Evolutionary conservation across 768 basidiomycete species (phyloP), one percentile per base, ranked within the genome.

Genomic region (Tremella mesenterica): DNA sequence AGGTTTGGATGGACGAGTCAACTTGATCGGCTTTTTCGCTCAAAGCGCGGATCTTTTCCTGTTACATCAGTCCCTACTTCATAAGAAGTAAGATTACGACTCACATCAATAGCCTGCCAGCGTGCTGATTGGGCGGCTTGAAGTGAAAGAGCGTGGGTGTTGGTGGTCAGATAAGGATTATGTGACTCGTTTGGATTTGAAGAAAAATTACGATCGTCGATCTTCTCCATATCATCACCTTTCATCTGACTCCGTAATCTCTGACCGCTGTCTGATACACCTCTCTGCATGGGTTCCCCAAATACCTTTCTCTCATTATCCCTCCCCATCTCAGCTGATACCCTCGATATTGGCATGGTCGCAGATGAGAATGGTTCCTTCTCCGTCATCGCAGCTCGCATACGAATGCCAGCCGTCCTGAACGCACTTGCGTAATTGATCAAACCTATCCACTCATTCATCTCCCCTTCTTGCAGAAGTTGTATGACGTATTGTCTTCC

Each of bases 401-500:
- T 89, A 41, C 81, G 79, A 31, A 96, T 77, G 9, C 85, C 85
- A 14, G 83, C 79, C 1, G 88, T 83, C 74, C 85, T 90, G 81
- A 95, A 97, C 4, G 88, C 78, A 54, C 88, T 85, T 2, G 90
- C 90, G 68, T 95, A 97, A 74, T 99, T 99, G 67, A 97, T 89
- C 28, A 79, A 78, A 13, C 85, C 79, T 57, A 97, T 83, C 95
- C 95, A 99, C 58, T 84, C 81, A 62, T 91, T 85, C 76, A 88
- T 79, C 53, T 91, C 87, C 39, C 75, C 71, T 54, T 84, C 83
- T 62, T 80, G 78, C 12, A 77, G 65, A 5, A 86, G 80, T 66
- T 89, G 88, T 18, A 96, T 77, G 31, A 97, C 80, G 54, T 85
- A 81, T 60, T 89, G 86, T 0, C 88, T 85, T 10, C 87, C 83